Base-by-base conservation (phyloP, 129 eudicot species). In the Kitagawia praeruptora region DNA sequence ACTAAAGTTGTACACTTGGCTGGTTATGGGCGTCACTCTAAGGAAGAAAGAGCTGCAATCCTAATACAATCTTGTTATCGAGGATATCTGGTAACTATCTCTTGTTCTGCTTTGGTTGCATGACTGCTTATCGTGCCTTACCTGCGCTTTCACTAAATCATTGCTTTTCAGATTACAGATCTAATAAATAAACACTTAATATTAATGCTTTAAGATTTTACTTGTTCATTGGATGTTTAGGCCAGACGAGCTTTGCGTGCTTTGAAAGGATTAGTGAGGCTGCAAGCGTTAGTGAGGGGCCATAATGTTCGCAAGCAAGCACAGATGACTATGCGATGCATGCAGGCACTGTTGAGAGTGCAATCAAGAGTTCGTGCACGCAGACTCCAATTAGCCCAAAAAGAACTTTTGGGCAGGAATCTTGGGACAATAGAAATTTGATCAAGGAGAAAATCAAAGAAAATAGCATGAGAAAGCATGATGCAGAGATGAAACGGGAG, bases 311-410 rank as follows among this genome's bases (percentile, higher is more conserved):
- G 97, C 37, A 95, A 95, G 81, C 99, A 95, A 76, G 97, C 99
- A 16, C 96, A 95, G 27, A 92, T 95, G 99, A 95, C 99, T 23
- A 95, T 95, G 99, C 84, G 96, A 79, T 95, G 97, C 81, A 92
- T 92, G 97, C 97, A 95, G 83, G 96, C 99, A 15, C 79, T 95
- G 31, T 97, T 95, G 11, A 89, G 97, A 3, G 96, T 89, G 64
- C 97, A 92, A 80, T 97, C 97, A 21, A 87, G 97, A 81, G 99
- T 95, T 21, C 90, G 99, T 19, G 97, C 95, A 16, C 90, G 91
- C 27, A 85, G 99, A 79, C 94, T 95, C 40, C 91, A 92, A 69
- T 66, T 89, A 79, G 81, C 88, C 19, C 77, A 0, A 64, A 25
- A 70, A 84, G 74, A 76, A 83, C 47, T 44, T 42, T 46, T 31